These are phyloP conservation scores for Elaeis guineensis DNA, from an alignment of 176 grass and related monocot species.

Conservation along the genomic window DNA sequence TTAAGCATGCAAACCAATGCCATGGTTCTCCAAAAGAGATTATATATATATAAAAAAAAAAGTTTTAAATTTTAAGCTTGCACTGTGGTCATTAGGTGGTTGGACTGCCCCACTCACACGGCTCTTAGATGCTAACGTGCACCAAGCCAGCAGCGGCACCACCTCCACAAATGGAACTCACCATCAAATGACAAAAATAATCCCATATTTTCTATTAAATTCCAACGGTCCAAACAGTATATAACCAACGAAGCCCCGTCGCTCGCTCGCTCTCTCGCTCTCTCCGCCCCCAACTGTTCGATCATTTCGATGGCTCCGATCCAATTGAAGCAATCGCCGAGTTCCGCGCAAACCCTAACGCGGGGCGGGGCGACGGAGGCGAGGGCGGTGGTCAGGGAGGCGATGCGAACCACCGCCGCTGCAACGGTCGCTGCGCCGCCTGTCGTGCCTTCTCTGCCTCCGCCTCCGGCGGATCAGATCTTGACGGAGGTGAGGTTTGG, in stretches of 20 bases:
- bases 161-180: too few species aligned
- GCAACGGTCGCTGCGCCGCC: not conserved
- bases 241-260: not conserved
- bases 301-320: slow-evolving; percentile 61
- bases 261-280: slow-evolving; percentile 21
- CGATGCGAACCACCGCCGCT: slow-evolving; percentile 39
- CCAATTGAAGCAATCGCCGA: slow-evolving; percentile 41
- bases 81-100: too few species aligned
- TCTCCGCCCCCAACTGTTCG: not conserved
- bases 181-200: too few species aligned
- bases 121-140: too few species aligned
- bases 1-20: too few species aligned
- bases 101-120: too few species aligned
- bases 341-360: slow-evolving; percentile 52
- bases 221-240: too few species aligned
- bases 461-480: slow-evolving; percentile 4
- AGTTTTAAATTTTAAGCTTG: too few species aligned
- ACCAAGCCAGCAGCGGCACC: too few species aligned
- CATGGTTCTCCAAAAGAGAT: too few species aligned
- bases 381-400: slow-evolving; percentile 50
- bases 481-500: slow-evolving; percentile 29
- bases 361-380: slow-evolving; percentile 33
- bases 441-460: not conserved
- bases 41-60: too few species aligned
- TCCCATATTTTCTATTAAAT: too few species aligned